Evolutionary conservation across 2,329 filamentous ascomycete genomes (phyloP), one percentile per base, ranked within the genome.

Genomic region (Plenodomus lindquistii): DNA sequence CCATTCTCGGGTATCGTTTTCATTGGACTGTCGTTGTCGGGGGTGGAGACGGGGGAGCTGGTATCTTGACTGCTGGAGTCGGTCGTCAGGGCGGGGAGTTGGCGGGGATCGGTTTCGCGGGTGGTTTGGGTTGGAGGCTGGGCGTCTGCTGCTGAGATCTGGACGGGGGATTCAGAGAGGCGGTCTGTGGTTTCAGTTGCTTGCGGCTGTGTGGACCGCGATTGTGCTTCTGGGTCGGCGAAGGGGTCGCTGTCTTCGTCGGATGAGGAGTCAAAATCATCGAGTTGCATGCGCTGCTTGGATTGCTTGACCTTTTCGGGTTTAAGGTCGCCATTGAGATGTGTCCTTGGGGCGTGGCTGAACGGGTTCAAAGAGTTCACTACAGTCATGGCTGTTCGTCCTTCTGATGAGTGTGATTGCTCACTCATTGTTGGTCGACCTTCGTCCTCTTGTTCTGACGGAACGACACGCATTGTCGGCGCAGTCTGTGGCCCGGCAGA

Each of bases 31-130:
- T 67, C 67, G 38, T 66, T 63, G 4, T 62, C 63, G 9, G 67
- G 69, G 6, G 69, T 71, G 3, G 70, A 71, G n/a, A 69, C 53
- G 2, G 69, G 69, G 3, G 71, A 73, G 40, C 55, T 66, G 4
- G 70, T 72, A 22, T 87, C 86, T 62, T 87, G 85, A 55, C 86
- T 88, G 10, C 87, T 89, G 5, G 81, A 85, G 69, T 91, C 88
- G 18, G 81, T 81, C 59, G 87, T 82, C 29, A 93, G 81, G 24
- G 83, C 83, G 4, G 87, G 88, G 20, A 83, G 85, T 50, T 79
- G 68, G 24, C 65, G 67, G 34, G 58, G 48, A 40, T 72, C 69
- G 1, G 57, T 41, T 24, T 70, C 69, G 22, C 50, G 65, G 8
- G 37, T 45, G 20, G 55, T 53, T 34, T 61, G 63, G 37, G 60